Evolutionary conservation across 495 filamentous ascomycete genomes (phyloP).

Genomic region (Antarctomyces pellizariae): DNA sequence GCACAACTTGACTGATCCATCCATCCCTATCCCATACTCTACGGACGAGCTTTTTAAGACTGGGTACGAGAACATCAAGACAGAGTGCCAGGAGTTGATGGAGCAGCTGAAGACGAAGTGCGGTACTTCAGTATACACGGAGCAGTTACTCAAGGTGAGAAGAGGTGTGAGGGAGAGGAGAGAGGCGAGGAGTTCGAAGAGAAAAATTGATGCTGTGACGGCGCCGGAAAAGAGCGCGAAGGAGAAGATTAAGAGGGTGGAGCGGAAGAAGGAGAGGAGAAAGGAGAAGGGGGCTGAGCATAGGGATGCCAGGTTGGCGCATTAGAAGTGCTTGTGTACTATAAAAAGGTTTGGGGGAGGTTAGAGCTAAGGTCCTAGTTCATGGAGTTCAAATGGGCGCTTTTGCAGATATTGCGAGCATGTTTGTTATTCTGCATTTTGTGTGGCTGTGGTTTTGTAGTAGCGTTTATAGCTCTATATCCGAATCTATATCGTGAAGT

Average conservation of each 20-base stretch:
- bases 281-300: constrained; percentile 51
- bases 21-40: constrained; percentile 42
- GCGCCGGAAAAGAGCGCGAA: constrained; percentile 54
- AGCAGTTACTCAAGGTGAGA: constrained; percentile 40
- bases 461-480: no score
- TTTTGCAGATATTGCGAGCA: no score
- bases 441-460: no score
- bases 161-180: constrained; percentile 43
- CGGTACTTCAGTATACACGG: constrained; percentile 56
- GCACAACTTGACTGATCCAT: constrained; percentile 60
- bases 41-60: constrained; percentile 40
- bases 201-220: constrained; percentile 62
- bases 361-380: not conserved
- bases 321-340: constrained; percentile 4
- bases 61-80: constrained; percentile 38
- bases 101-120: constrained; percentile 57
- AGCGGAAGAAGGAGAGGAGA: constrained; percentile 61
- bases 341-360: not conserved
- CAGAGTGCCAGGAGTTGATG: constrained; percentile 47
- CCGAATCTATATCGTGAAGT: no score
- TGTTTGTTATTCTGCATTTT: no score
- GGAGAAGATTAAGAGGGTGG: constrained; percentile 67
- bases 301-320: constrained; percentile 43
- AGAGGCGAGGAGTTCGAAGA: constrained; percentile 50
- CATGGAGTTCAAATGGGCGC: no score